These are phyloP conservation scores for Artemisia annua DNA, from an alignment of 129 eudicot genomes.

Conservation along the genomic window DNA sequence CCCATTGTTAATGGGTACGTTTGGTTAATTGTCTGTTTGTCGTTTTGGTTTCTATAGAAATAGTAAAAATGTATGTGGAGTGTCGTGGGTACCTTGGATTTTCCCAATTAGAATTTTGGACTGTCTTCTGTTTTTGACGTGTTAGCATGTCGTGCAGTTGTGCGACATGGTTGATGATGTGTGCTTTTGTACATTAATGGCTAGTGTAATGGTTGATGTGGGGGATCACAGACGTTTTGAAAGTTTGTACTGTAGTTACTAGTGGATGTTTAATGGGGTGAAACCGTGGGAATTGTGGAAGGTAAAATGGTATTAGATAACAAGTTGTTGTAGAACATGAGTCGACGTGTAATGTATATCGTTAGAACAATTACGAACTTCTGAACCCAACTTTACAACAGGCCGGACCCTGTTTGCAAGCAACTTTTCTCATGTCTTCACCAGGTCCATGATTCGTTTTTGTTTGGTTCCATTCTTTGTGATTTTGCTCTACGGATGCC, in stretches of 20 bases:
- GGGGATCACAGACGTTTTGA: not conserved
- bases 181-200: not conserved
- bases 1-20: constrained; percentile 30
- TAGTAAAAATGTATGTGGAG: constrained; percentile 14
- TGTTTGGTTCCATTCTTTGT: too few species aligned
- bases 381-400: too few species aligned
- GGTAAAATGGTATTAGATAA: not conserved
- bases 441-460: too few species aligned
- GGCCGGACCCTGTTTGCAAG: too few species aligned
- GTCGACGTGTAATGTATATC: too few species aligned
- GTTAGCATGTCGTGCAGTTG: not conserved
- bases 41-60: constrained; percentile 12
- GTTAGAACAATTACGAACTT: too few species aligned
- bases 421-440: too few species aligned
- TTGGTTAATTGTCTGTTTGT: constrained; percentile 4
- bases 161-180: not conserved
- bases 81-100: not conserved
- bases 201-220: not conserved
- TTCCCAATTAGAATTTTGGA: not conserved
- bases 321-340: too few species aligned
- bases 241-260: too few species aligned
- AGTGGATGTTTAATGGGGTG: too few species aligned
- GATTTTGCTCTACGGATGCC: too few species aligned
- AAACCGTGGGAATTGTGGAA: too few species aligned
- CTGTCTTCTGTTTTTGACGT: not conserved